Evolutionary conservation across 2,329 filamentous ascomycete genomes (phyloP), one percentile per base, ranked within the genome.

Genomic region (Sclerotinia sclerotiorum): DNA sequence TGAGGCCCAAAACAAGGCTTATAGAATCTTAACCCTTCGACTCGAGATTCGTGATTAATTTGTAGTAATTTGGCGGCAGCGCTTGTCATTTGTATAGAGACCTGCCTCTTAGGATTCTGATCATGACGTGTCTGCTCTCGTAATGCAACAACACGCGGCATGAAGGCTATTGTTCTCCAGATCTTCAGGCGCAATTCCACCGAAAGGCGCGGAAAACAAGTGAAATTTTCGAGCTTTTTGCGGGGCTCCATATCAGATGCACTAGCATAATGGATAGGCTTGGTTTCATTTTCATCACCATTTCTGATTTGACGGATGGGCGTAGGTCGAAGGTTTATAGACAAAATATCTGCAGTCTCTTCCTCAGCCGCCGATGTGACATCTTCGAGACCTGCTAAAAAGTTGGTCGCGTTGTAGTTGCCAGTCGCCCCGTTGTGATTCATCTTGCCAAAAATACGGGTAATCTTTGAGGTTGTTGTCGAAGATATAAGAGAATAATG

Each of bases 31-130:
- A 55, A 55, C 11, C 27, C 19, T 35, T 55, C 29, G 5, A 5
- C 10, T 6, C 29, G 52, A 35, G 52, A 55, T 55, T 55, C 52
- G 10, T n/a, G 29, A n/a, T 35, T 35, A 7, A 55, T 55, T 13
- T 55, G 19, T 6, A 55, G 29, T 21, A 55, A 27, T 13, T n/a
- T 55, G 29, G 52, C 52, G 29, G 10, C 52, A 5, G 29, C 19
- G 29, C n/a, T 55, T 35, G 10, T 55, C 1, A 17, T 55, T 55
- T 6, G 7, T 55, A 55, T 19, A 32, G 17, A 19, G 8, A 55
- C 1, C 7, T 8, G 17, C 10, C 3, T 1, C 2, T 3, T 5
- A 4, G 7, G 10, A 11, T 21, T 6, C 8, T 4, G 1, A 13
- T 51, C 11, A 24, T 4, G 5, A 54, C 19, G 6, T 21, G 19